Evolutionary conservation across 352 stramenopile species (phyloP), one percentile per base, ranked within the genome.

Genomic region (Pelagophyceae sp.): DNA sequence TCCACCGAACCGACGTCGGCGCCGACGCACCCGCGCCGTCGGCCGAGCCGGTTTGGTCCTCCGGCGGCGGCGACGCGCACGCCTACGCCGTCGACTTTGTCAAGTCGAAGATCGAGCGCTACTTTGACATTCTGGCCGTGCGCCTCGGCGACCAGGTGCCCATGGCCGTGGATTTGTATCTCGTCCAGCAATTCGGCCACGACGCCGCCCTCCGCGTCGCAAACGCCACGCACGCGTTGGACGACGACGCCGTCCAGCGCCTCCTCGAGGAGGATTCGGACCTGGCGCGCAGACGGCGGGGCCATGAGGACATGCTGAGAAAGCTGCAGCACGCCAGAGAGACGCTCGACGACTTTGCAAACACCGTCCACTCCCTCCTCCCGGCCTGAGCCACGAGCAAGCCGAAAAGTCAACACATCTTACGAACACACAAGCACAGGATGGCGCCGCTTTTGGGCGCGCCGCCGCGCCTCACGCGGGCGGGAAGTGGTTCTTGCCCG

Each of bases 141-240:
- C 63, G 63, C 31, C 29, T 72, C 63, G 35, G 6, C 3, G 63
- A 72, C 35, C 31, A 45, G 5, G 35, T 72, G 6, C 63, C 63
- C 31, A 72, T 72, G 63, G 35, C 31, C 63, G 35, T 45, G 29
- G 63, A 72, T 32, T 29, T 50, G 31, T 38, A 38, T 15, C 63
- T 72, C 63, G 63, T 72, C 31, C 63, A 72, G 63, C 3, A 45
- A 11, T 45, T 72, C 6, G 63, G 63, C 31, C 63, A 45, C 31
- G 63, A 72, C 63, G 29, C 40, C 31, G 63, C 63, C 29, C 35
- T 72, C 19, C 63, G 63, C 63, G 63, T 72, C 31, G 63, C 63
- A n/a, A 29, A 72, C 6, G 63, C 63, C 11, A 45, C 63, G 31
- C 63, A 72, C 35, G 29, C 63, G 63, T 72, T 38, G 3, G 19